phyloP scores from a whole-genome alignment of 768 basidiomycete species.

The Pisolithus orientalis region DNA sequence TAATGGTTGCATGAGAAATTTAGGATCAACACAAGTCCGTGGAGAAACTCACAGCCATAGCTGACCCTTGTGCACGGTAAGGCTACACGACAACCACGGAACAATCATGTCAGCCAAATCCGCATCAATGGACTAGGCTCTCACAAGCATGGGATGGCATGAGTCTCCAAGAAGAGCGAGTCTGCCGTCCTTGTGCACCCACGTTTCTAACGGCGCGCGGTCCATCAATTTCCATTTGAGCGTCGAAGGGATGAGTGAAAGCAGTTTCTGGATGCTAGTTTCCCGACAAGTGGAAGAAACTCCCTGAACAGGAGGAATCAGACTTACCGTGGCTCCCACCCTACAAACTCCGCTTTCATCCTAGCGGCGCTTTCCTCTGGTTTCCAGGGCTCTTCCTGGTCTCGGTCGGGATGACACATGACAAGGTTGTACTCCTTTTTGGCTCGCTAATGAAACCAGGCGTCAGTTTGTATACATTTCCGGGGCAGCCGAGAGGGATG shows the following conservation, averaged over 20 bases:
- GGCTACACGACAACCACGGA: constrained; percentile 25
- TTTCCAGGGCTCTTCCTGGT: constrained; percentile 39
- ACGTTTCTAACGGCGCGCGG: constrained; percentile 39
- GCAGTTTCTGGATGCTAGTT: constrained; percentile 39
- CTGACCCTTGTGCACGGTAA: constrained; percentile 49
- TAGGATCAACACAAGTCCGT: background rate
- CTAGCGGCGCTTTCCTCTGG: constrained; percentile 36
- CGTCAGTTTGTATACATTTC: background rate
- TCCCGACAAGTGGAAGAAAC: constrained; percentile 3
- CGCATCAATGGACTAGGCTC: background rate
- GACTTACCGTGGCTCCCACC: constrained; percentile 43
- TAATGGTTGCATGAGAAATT: background rate
- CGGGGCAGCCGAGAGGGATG: background rate
- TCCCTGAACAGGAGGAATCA: background rate
- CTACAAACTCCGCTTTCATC: constrained; percentile 41
- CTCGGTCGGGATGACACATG: constrained; percentile 34
- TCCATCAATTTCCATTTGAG: constrained; percentile 46
- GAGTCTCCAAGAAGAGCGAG: constrained; percentile 48
- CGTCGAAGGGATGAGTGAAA: constrained; percentile 39
- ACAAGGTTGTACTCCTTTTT: constrained; percentile 43
- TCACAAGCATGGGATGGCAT: constrained; percentile 49
- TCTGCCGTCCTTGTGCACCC: constrained; percentile 40
- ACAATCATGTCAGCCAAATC: background rate
- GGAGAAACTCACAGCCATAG: constrained; percentile 38
- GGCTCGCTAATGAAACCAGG: constrained; percentile 18